These are phyloP conservation scores for Ailanthus altissimus DNA, from an alignment of 345 rosid species.

Conservation along the genomic window DNA sequence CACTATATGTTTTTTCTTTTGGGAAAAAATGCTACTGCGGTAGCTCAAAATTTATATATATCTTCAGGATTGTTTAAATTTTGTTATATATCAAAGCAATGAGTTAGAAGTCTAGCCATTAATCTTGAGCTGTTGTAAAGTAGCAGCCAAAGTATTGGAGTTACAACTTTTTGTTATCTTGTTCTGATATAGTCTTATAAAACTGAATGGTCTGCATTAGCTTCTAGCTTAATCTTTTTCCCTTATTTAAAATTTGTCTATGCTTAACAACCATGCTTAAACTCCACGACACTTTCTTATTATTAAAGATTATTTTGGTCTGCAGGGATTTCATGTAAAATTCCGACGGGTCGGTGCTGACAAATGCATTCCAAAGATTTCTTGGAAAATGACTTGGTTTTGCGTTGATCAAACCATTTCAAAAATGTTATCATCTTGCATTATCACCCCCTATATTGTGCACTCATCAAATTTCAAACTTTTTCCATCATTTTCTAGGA, in stretches of 20 bases:
- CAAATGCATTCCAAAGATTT: neutral
- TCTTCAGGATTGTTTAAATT: neutral
- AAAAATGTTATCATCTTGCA: neutral
- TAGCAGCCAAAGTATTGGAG: neutral
- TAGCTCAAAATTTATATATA: neutral
- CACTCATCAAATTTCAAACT: neutral
- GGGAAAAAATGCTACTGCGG: too few species aligned
- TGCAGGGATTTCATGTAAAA: neutral
- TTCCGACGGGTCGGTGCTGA: conserved; percentile 1
- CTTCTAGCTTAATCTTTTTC: neutral
- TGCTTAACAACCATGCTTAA: neutral
- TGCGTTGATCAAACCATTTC: neutral
- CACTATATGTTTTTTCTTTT: too few species aligned
- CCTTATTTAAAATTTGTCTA: neutral
- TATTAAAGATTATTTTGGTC: neutral
- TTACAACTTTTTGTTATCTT: neutral
- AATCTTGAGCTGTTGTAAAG: neutral
- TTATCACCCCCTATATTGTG: neutral
- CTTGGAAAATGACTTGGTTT: conserved; percentile 5
- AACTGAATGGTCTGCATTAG: neutral
- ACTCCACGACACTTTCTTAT: neutral
- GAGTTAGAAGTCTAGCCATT: neutral
- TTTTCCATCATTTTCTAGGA: neutral
- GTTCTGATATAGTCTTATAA: neutral
- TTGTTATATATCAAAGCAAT: neutral